Evolutionary conservation across 169 alveolate species (phyloP).

Genomic region (Perkinsus marinus): DNA sequence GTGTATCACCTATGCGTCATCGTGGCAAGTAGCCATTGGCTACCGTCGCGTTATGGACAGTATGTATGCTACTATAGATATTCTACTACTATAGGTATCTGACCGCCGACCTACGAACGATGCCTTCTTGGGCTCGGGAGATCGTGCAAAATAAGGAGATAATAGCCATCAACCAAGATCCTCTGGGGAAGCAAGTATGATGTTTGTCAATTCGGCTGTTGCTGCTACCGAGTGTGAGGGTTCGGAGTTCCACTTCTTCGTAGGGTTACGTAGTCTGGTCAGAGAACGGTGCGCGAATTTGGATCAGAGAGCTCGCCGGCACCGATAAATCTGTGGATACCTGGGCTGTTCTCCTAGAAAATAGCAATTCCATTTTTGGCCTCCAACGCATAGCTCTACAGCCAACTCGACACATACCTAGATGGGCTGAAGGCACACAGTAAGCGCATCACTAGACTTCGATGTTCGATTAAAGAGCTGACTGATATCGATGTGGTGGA

Average conservation of each 20-base stretch:
- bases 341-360: not conserved
- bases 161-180: conserved; percentile 52
- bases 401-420: not conserved
- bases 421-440: not conserved
- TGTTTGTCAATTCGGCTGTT: no score
- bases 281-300: not conserved
- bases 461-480: no score
- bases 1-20: no score
- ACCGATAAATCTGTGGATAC: not conserved
- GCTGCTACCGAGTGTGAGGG: not conserved
- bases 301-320: not conserved
- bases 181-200: conserved; percentile 38
- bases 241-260: not conserved
- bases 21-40: no score
- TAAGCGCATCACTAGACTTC: not conserved
- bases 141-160: conserved; percentile 45
- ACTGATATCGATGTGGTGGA: no score
- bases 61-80: no score
- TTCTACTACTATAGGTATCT: not conserved
- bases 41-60: no score
- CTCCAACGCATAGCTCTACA: not conserved
- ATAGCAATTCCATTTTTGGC: not conserved
- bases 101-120: conserved; percentile 29
- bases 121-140: conserved; percentile 25
- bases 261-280: not conserved